Evolutionary conservation across 2,329 filamentous ascomycete genomes (phyloP), one percentile per base, ranked within the genome.

Genomic region (Pseudogymnoascus sp.): DNA sequence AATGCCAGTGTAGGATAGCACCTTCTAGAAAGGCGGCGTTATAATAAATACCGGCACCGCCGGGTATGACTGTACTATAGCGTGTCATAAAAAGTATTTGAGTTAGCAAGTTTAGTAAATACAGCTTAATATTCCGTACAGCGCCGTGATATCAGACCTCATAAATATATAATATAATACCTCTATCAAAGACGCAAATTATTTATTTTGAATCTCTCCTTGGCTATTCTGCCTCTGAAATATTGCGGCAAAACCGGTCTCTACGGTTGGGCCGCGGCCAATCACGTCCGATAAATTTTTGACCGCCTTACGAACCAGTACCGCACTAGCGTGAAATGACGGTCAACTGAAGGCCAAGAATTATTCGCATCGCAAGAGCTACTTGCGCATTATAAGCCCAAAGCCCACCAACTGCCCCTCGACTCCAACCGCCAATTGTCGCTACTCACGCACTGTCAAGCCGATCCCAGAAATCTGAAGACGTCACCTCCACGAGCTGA

Each of bases 401-500:
- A 8, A 59, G 58, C 33, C 38, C 58, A 59, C 33, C 17, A 12
- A 59, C 33, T 17, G 15, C 58, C 35, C 33, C 38, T 39, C 58
- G 21, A 38, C 38, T 31, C 33, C 58, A 17, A 39, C 58, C 38
- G 35, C 27, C 58, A 38, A 59, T 59, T 41, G 58, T 41, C 58
- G 58, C 58, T 41, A 39, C 27, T 27, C 58, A 27, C 58, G 21
- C 38, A 38, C 38, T 27, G 27, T 59, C 35, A n/a, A 36, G 21
- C 41, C 12, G 25, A 27, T 51, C 7, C n/a, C 17, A 17, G 39
- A 31, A 38, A 44, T 61, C 62, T 61, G 59, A 61, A 61, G 62
- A 55, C 39, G 39, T 42, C 59, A 48, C 39, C 59, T 48, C 25
- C 62, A 41, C 35, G 39, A 61, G 51, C 62, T 67, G 69, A 71